Evolutionary conservation across 2,329 filamentous ascomycete species (phyloP).

Genomic region (Ascochyta clinopodiicola): DNA sequence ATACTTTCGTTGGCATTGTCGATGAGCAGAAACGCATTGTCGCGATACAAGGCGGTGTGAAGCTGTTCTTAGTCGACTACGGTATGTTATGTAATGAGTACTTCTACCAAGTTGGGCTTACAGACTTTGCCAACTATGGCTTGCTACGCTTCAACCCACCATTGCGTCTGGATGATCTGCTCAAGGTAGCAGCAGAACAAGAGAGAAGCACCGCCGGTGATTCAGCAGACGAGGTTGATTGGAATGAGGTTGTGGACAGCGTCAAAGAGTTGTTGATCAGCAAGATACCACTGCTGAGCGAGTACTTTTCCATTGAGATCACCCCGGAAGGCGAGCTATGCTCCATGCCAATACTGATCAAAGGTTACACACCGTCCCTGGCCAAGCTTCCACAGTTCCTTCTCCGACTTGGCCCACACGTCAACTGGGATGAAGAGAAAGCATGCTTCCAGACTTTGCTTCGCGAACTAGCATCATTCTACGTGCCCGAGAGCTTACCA

Average conservation of each 20-base stretch:
- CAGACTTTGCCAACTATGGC: constrained; percentile 96
- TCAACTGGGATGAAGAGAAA: constrained; percentile 86
- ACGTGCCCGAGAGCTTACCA: constrained; percentile 85
- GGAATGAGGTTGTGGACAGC: constrained; percentile 68
- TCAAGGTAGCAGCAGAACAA: constrained; percentile 74
- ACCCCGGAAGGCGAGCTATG: constrained; percentile 77
- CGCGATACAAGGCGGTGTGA: constrained; percentile 92
- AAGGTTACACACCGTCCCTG: constrained; percentile 85
- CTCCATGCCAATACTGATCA: constrained; percentile 82
- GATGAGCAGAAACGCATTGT: constrained; percentile 85
- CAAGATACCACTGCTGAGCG: constrained; percentile 82
- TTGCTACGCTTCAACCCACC: constrained; percentile 79
- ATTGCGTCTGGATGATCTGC: constrained; percentile 72
- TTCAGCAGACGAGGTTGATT: constrained; percentile 64
- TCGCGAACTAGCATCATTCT: constrained; percentile 86
- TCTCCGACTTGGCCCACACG: constrained; percentile 83
- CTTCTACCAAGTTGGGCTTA: constrained; percentile 93
- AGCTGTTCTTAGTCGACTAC: constrained; percentile 92
- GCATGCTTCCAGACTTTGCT: constrained; percentile 85
- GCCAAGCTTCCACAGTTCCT: constrained; percentile 90
- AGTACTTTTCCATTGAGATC: constrained; percentile 91
- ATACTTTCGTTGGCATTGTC: constrained; percentile 92
- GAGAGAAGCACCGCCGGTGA: constrained; percentile 64
- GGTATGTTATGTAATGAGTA: constrained; percentile 84
- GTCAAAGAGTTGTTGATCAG: constrained; percentile 74